Conservation (phyloP, 176 grass and related monocot species). For the Hsuehochloa calcarea region DNA sequence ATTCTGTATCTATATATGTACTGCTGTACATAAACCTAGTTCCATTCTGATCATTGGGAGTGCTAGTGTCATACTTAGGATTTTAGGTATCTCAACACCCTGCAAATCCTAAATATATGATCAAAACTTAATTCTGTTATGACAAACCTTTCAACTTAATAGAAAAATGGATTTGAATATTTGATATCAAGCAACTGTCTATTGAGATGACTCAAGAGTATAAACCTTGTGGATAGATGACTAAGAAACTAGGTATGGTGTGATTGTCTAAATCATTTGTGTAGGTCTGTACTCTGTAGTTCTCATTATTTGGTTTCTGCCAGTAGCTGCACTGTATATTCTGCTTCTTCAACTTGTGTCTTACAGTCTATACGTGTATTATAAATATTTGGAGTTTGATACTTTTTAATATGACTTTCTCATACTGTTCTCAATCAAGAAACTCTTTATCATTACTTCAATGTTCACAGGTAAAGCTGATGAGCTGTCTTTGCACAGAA, state of each 20-base stretch:
- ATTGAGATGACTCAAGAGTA: constrained; percentile 5
- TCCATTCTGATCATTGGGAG: background rate
- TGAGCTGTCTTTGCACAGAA: constrained; percentile 66
- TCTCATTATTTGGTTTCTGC: background rate
- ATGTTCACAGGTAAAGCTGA: constrained; percentile 59
- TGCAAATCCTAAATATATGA: background rate
- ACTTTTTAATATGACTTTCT: background rate
- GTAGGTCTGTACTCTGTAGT: background rate
- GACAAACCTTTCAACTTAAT: background rate
- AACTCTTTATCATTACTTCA: constrained; percentile 4
- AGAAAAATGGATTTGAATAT: constrained; percentile 2
- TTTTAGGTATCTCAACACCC: background rate
- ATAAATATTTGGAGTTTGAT: constrained; percentile 1
- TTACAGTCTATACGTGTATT: background rate
- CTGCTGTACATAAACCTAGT: background rate
- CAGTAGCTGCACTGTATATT: background rate
- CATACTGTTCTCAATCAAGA: background rate
- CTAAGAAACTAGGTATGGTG: constrained; percentile 13
- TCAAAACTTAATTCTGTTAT: constrained; percentile 14
- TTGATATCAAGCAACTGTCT: background rate
- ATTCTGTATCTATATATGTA: background rate
- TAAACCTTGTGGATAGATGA: constrained; percentile 1
- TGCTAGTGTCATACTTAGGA: background rate
- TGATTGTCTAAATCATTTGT: constrained; percentile 4
- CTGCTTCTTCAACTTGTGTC: background rate